Percentiles rank a stretch among this genome's conserved stretches.
Evolutionary conservation across 345 rosid genomes (phyloP).

Genomic region (Eutrema yunnanense): DNA sequence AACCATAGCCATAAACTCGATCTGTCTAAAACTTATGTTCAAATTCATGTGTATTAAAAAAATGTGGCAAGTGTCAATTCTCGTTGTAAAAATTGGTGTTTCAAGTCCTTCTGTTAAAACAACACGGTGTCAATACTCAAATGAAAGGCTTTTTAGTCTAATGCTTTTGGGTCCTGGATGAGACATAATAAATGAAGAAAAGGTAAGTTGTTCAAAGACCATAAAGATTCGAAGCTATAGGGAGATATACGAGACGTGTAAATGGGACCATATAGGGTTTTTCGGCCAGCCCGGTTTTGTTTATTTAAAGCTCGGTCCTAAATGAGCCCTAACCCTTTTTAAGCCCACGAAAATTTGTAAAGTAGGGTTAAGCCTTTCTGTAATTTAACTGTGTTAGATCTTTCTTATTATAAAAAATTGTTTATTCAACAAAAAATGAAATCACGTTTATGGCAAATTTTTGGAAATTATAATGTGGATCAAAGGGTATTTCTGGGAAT

Average conservation of each 20-base stretch:
- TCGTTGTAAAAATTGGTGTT: background rate
- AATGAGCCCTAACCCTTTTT: too few relatives aligned
- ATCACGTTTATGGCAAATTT: too few relatives aligned
- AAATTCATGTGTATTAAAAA: background rate
- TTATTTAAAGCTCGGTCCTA: too few relatives aligned
- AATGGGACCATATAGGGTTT: background rate
- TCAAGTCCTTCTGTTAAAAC: background rate
- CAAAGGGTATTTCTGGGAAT: too few relatives aligned
- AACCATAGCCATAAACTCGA: background rate
- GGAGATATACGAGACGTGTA: slow-evolving; percentile 7
- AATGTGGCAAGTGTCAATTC: background rate
- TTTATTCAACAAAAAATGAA: too few relatives aligned
- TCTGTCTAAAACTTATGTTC: background rate
- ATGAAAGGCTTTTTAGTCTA: background rate
- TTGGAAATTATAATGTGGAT: too few relatives aligned
- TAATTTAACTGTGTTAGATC: too few relatives aligned
- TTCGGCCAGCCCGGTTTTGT: too few relatives aligned
- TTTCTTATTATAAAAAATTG: too few relatives aligned
- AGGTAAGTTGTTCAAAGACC: slow-evolving; percentile 4
- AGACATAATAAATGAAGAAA: background rate
- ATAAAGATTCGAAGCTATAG: slow-evolving; percentile 11
- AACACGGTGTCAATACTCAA: too few relatives aligned
- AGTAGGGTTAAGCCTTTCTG: too few relatives aligned
- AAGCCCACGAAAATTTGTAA: too few relatives aligned
- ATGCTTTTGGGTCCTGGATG: background rate